phyloP scores from a whole-genome alignment of 352 stramenopile genomes.

The Phytopythium oedochilum region DNA sequence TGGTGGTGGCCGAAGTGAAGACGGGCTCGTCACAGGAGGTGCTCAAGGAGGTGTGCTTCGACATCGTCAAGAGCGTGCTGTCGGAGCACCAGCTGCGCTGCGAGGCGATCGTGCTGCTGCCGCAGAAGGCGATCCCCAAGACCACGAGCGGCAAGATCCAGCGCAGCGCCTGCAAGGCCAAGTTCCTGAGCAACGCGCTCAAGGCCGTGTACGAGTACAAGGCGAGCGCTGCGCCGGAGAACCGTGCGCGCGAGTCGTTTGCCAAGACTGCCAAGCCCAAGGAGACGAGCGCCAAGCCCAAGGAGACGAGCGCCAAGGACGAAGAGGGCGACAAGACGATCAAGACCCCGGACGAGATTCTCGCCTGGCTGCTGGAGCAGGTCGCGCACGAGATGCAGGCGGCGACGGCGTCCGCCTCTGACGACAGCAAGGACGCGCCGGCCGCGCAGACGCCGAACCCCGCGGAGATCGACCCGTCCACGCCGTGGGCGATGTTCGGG shows the following conservation, averaged over 20 bases:
- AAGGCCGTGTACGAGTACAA: constrained; percentile 55
- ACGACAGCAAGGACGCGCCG: not conserved
- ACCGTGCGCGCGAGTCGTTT: constrained; percentile 1
- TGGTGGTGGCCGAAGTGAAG: constrained; percentile 76
- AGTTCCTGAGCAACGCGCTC: constrained; percentile 42
- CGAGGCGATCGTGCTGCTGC: constrained; percentile 67
- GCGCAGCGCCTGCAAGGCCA: constrained; percentile 54
- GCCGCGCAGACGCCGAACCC: constrained; percentile 8
- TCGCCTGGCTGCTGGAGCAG: constrained; percentile 63
- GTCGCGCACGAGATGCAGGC: constrained; percentile 48
- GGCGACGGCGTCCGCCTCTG: constrained; percentile 4
- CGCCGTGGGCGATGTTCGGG: constrained; percentile 56
- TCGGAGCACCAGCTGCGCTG: constrained; percentile 70
- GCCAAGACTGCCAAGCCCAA: constrained; percentile 8
- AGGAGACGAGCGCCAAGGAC: constrained; percentile 2
- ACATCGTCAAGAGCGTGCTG: constrained; percentile 63
- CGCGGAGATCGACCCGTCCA: constrained; percentile 41
- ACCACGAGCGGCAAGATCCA: constrained; percentile 86
- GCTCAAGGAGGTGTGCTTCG: constrained; percentile 45
- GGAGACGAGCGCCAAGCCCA: not conserved
- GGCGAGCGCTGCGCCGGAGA: constrained; percentile 24
- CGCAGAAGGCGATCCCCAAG: constrained; percentile 71
- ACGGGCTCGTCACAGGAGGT: constrained; percentile 49
- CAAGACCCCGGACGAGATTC: constrained; percentile 66
- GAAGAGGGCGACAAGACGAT: constrained; percentile 17